phyloP scores from a whole-genome alignment of 192 early-diverging fungal species.

The Podila horticola region DNA sequence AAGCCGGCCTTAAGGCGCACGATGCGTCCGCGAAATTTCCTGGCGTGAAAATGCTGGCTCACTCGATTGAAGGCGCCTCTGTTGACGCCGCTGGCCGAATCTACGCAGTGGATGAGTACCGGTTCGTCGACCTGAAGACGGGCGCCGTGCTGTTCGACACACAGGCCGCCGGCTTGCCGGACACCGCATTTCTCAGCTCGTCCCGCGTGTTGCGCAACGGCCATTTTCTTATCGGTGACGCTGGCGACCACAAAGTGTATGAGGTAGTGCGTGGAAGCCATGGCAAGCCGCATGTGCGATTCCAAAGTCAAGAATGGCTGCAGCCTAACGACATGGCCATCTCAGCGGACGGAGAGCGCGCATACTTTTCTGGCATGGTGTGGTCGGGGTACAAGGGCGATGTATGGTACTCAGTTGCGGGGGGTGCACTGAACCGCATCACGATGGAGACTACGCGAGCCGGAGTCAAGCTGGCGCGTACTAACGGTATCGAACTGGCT shows the following conservation, averaged over 20 bases:
- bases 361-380: constrained; percentile 16
- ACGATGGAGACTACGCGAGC: constrained; percentile 5
- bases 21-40: constrained; percentile 14
- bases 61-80: constrained; percentile 19
- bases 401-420: constrained; percentile 10
- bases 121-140: constrained; percentile 12
- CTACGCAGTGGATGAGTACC: constrained; percentile 20
- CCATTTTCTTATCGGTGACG: constrained; percentile 19
- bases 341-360: constrained; percentile 14
- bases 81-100: constrained; percentile 21
- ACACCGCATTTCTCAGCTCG: constrained; percentile 18
- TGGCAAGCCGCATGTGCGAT: constrained; percentile 16
- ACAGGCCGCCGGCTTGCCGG: constrained; percentile 6
- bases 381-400: constrained; percentile 21
- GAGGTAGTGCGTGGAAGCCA: constrained; percentile 8
- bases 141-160: constrained; percentile 19
- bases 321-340: constrained; percentile 21
- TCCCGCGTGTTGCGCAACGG: constrained; percentile 13
- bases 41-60: constrained; percentile 13
- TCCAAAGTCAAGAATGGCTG: constrained; percentile 15
- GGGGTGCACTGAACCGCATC: constrained; percentile 7
- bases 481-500: constrained; percentile 17
- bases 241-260: constrained; percentile 18
- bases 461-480: constrained; percentile 14
- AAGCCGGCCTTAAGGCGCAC: constrained; percentile 10